Evolutionary conservation across 805 yeast genomes (phyloP).

Genomic region (Nakazawaea laoshanensis): DNA sequence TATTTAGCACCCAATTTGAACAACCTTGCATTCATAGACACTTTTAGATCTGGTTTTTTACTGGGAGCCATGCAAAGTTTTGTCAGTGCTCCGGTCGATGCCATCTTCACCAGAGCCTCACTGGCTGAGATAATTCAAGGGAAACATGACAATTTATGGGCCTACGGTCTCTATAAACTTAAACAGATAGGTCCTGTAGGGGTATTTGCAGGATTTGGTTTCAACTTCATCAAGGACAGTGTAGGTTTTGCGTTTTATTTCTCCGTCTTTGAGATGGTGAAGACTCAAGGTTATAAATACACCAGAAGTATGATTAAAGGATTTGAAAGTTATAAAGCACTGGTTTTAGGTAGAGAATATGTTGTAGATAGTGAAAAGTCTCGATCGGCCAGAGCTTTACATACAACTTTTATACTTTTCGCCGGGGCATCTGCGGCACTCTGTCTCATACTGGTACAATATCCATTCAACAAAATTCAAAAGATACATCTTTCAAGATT

Average conservation of each 20-base stretch:
- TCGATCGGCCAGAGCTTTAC: constrained; percentile 35
- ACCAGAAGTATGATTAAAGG: constrained; percentile 36
- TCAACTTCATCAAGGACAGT: constrained; percentile 69
- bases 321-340: constrained; percentile 26
- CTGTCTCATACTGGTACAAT: constrained; percentile 68
- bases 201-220: constrained; percentile 83
- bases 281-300: constrained; percentile 52
- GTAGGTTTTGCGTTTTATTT: constrained; percentile 83
- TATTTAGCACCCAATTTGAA: constrained; percentile 18
- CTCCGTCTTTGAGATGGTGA: constrained; percentile 69
- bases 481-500: constrained; percentile 69
- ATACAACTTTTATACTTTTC: constrained; percentile 59
- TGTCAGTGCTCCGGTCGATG: constrained; percentile 91
- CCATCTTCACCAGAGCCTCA: constrained; percentile 74
- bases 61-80: constrained; percentile 88
- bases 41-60: constrained; percentile 71
- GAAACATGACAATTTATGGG: constrained; percentile 66
- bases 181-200: constrained; percentile 72
- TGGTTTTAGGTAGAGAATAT: constrained; percentile 14
- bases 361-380: constrained; percentile 14
- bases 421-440: constrained; percentile 89
- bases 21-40: constrained; percentile 36
- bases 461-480: constrained; percentile 76
- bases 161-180: constrained; percentile 61
- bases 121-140: constrained; percentile 68